phyloP scores from a whole-genome alignment of 2,329 filamentous ascomycete species.

The Claviceps humidiphila region DNA sequence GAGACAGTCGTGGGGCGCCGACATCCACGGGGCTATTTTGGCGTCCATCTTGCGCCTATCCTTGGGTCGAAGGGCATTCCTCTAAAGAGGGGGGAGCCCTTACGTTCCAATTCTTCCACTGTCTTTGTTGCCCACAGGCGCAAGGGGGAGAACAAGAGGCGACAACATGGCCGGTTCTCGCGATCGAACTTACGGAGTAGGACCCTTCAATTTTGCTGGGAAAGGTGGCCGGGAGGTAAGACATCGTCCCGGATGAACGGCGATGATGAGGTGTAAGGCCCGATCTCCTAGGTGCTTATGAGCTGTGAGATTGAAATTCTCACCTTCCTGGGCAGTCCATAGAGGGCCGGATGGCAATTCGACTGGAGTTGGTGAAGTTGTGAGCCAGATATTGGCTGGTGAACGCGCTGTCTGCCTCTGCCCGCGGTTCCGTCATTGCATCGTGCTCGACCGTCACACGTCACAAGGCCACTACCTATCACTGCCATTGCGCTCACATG shows the following conservation, averaged over 20 bases:
- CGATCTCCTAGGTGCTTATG: neutral
- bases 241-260: neutral
- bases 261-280: neutral
- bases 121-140: neutral
- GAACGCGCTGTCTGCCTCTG: neutral
- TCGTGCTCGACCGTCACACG: neutral
- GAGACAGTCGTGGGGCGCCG: conserved; percentile 8
- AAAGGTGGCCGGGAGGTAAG: conserved; percentile 1
- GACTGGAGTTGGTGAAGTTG: neutral
- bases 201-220: neutral
- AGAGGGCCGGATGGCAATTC: neutral
- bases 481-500: neutral
- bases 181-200: neutral
- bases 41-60: conserved; percentile 1
- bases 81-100: conserved; percentile 2
- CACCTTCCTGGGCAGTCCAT: neutral
- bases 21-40: conserved; percentile 1
- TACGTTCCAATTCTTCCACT: neutral
- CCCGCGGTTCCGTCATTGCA: neutral
- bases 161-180: neutral
- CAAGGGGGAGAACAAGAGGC: neutral
- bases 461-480: neutral
- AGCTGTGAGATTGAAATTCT: neutral
- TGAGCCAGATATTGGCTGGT: neutral
- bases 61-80: conserved; percentile 7